phyloP scores from a whole-genome alignment of 2,329 filamentous ascomycete species.

The Fusarium circinatum region DNA sequence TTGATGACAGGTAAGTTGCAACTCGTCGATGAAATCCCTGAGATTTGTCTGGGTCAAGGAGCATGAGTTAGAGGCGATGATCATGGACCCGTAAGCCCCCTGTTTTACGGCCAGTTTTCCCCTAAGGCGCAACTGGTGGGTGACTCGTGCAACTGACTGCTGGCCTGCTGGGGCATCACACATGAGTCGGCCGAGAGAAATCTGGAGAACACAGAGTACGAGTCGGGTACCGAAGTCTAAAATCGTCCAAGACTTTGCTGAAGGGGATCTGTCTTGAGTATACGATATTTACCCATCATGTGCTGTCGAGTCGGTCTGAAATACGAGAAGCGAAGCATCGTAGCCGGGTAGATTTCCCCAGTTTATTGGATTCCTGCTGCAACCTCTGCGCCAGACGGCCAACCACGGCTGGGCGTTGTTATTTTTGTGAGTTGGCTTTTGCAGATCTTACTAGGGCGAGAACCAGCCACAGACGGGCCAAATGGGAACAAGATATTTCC shows the following conservation, averaged over 20 bases:
- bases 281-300: constrained; percentile 20
- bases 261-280: background rate
- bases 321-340: constrained; percentile 32
- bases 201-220: constrained; percentile 6
- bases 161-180: constrained; percentile 2
- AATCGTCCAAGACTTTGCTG: constrained; percentile 7
- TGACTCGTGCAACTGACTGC: constrained; percentile 13
- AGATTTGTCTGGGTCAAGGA: background rate
- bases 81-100: constrained; percentile 25
- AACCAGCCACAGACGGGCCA: constrained; percentile 23
- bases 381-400: constrained; percentile 10
- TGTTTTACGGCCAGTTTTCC: constrained; percentile 9
- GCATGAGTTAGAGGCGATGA: constrained; percentile 2
- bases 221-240: constrained; percentile 17
- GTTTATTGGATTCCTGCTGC: constrained; percentile 13
- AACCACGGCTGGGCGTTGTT: constrained; percentile 10
- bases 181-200: constrained; percentile 28
- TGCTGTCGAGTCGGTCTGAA: constrained; percentile 18
- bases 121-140: constrained; percentile 8
- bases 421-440: constrained; percentile 23
- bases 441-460: constrained; percentile 40
- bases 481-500: constrained; percentile 26
- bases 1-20: constrained; percentile 9
- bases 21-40: constrained; percentile 3
- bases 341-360: background rate